Evolutionary conservation across 2,329 filamentous ascomycete genomes (phyloP).

Genomic region (Calonectria pseudoturangicola): DNA sequence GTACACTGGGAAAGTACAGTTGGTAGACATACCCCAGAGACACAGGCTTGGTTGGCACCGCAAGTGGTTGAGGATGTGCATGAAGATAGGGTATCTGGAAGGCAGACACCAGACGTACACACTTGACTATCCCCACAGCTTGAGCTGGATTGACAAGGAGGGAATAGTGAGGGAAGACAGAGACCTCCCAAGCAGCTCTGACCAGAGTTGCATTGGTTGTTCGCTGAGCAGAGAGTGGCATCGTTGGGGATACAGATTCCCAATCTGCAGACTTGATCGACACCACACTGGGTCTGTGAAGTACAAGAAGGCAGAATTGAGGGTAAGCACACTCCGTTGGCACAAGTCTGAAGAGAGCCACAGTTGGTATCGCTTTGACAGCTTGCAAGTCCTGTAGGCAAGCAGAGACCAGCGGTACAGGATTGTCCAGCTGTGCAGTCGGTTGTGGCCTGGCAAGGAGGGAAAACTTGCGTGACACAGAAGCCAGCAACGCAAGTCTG

Average conservation of each 20-base stretch:
- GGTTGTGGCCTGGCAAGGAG: not conserved
- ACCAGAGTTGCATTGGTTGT: constrained; percentile 10
- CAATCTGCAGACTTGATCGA: constrained; percentile 20
- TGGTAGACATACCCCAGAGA: constrained; percentile 27
- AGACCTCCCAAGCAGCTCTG: constrained; percentile 26
- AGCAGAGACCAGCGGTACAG: constrained; percentile 29
- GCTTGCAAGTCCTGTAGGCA: constrained; percentile 19
- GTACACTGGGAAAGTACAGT: constrained; percentile 9
- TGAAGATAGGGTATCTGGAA: constrained; percentile 9
- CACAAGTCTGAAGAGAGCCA: constrained; percentile 7
- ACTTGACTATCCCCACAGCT: not conserved
- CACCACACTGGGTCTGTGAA: constrained; percentile 7
- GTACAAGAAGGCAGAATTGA: constrained; percentile 16
- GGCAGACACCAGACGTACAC: constrained; percentile 28
- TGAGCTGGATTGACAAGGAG: constrained; percentile 26
- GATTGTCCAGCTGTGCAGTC: constrained; percentile 21
- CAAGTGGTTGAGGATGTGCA: not conserved
- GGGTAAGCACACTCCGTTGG: constrained; percentile 27
- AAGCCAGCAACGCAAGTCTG: constrained; percentile 26
- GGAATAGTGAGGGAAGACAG: constrained; percentile 21
- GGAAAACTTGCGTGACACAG: constrained; percentile 26
- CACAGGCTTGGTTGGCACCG: constrained; percentile 31
- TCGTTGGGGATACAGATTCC: constrained; percentile 24
- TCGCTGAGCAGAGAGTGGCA: not conserved
- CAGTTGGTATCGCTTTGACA: constrained; percentile 12